A percentile compares a stretch with the other conserved stretches of the same genome.
These are phyloP conservation scores for Solanum sparsipilum DNA, from an alignment of 257 asterid genomes.

Conservation along the genomic window DNA sequence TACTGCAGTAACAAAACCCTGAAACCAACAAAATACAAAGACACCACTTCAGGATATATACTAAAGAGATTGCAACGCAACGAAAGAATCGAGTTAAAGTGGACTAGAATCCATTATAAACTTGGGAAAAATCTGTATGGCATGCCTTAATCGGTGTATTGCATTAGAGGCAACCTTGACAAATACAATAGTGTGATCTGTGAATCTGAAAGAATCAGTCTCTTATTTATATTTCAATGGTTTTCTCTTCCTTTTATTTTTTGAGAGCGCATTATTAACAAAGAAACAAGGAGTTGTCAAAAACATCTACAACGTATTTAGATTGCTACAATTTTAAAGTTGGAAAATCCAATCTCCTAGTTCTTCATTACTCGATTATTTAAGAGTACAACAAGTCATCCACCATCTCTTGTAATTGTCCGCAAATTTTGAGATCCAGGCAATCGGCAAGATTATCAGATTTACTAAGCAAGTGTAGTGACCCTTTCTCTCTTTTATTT, in stretches of 20 bases:
- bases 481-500: not conserved
- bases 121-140: not conserved
- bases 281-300: not conserved
- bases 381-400: not conserved
- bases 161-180: not conserved
- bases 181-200: not conserved
- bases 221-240: not conserved
- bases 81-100: not conserved
- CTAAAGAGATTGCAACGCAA: not conserved
- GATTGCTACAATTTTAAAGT: not conserved
- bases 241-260: not conserved
- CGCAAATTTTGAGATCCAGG: not conserved
- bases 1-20: conserved; percentile 94
- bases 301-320: not conserved
- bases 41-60: not conserved
- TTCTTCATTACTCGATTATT: not conserved
- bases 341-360: not conserved
- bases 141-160: not conserved
- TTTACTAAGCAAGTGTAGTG: not conserved
- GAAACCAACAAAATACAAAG: conserved; percentile 13
- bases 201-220: not conserved
- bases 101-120: not conserved
- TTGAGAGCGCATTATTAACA: not conserved
- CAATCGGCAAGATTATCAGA: not conserved
- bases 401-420: not conserved